These are phyloP conservation scores for Helicostylum pulchrum DNA, from an alignment of 192 early-diverging fungal species.

Conservation along the genomic window DNA sequence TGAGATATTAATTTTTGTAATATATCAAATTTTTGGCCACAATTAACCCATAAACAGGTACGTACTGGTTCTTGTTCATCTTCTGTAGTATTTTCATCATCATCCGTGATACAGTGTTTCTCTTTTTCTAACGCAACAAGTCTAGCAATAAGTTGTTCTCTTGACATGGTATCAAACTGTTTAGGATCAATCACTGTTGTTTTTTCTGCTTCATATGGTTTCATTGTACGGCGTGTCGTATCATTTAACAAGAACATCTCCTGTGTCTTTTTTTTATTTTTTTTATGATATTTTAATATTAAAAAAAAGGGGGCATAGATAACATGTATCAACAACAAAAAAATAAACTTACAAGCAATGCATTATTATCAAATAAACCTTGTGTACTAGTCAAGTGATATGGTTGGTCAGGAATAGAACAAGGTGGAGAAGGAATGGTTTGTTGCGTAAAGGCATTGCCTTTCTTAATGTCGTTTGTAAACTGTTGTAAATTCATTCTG, in stretches of 20 bases:
- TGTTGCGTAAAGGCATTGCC: neutral
- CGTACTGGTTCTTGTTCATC: conserved; percentile 11
- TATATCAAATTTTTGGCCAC: conserved; percentile 40
- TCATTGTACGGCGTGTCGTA: neutral
- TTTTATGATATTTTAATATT: neutral
- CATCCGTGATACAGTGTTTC: conserved; percentile 1
- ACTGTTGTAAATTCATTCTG: neutral
- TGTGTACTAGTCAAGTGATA: neutral
- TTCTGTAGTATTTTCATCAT: conserved; percentile 19
- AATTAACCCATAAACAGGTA: conserved; percentile 46
- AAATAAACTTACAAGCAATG: neutral
- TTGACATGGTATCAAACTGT: conserved; percentile 20
- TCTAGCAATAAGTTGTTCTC: conserved; percentile 26
- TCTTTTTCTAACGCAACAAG: conserved; percentile 20
- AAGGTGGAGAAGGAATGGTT: neutral
- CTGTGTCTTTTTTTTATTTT: neutral
- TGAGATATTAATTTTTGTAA: conserved; percentile 47
- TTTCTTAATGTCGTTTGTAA: neutral
- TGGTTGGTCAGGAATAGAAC: conserved; percentile 3
- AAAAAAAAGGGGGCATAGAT: neutral
- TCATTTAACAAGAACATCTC: neutral
- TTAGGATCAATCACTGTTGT: neutral
- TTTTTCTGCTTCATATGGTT: too few species aligned
- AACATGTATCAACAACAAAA: too few species aligned
- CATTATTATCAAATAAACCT: conserved; percentile 5